Conservation (phyloP, 257 asterid species). For the Scutellaria baicalensis region DNA sequence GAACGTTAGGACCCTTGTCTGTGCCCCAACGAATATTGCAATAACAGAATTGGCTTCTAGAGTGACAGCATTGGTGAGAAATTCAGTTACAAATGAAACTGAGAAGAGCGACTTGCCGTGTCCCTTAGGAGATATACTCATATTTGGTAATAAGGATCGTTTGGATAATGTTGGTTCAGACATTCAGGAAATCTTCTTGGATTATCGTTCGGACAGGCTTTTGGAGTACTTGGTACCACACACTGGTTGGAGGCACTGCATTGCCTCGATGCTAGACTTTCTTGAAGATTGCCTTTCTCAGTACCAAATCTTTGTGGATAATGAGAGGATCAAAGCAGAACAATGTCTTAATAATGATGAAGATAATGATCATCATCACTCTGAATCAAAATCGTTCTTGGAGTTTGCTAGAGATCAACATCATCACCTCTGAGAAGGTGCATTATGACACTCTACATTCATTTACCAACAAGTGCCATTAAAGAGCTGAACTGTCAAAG, state of each 20-base stretch:
- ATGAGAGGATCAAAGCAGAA: constrained; percentile 18
- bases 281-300: constrained; percentile 35
- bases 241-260: constrained; percentile 36
- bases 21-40: constrained; percentile 69
- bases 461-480: constrained; percentile 31
- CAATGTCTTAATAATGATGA: constrained; percentile 1
- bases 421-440: constrained; percentile 19
- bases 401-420: constrained; percentile 31
- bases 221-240: constrained; percentile 14
- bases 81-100: constrained; percentile 8
- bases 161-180: constrained; percentile 28
- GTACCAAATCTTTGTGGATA: constrained; percentile 19
- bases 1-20: constrained; percentile 39
- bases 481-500: constrained; percentile 21
- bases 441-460: constrained; percentile 30
- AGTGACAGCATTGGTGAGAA: constrained; percentile 22
- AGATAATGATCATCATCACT: not conserved
- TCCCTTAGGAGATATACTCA: constrained; percentile 32
- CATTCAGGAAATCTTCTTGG: constrained; percentile 32
- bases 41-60: constrained; percentile 44
- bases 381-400: constrained; percentile 20
- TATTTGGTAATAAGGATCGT: constrained; percentile 33
- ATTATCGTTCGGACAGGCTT: constrained; percentile 35
- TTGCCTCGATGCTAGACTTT: constrained; percentile 28
- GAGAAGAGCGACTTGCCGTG: not conserved